Base-by-base conservation (phyloP, 805 yeast species). In the Sungouiella blattae region DNA sequence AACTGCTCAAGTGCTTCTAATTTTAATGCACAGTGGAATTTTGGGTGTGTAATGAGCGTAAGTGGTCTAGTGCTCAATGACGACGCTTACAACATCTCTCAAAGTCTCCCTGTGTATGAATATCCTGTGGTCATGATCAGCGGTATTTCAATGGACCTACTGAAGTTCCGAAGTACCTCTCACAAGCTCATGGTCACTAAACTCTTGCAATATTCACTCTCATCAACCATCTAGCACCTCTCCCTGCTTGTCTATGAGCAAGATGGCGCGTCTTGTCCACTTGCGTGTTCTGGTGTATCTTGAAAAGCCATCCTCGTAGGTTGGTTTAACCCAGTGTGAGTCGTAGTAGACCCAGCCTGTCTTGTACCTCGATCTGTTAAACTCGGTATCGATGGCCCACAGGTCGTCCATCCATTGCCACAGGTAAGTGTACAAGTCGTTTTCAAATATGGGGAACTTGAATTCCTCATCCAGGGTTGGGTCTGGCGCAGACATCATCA, bases 401-500 rank as follows among this genome's bases (percentile, higher is more conserved):
- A 50, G 39, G 11, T 57, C 66, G 33, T 77, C 83, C 11, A 73
- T 38, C 85, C 85, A 78, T 37, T 62, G 67, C 83, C 83, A 78
- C 30, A 58, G 64, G 35, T 69, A 67, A 4, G 52, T 29, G 18
- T 65, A 61, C 11, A 62, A 48, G 40, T 58, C 66, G 40, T 62
- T 57, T 16, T 60, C 60, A 36, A 57, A 64, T 2, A 50, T 43
- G 0, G 83, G 83, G 36, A 77, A 75, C 18, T 53, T 54, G 47
- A 76, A 77, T 1, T 53, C 47, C 1, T 13, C 28, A 4, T 32
- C 35, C 7, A 26, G 9, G 6, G 20, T 28, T 5, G 48, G 50
- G 3, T 60, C 60, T 4, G 64, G 64, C 0, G 66, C 54, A 2
- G 53, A 43, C 9, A 41, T 36, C 43, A 55, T 44, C 26, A 67